Evolutionary conservation across 768 basidiomycete species (phyloP).

Genomic region (Tylopilus felleus): DNA sequence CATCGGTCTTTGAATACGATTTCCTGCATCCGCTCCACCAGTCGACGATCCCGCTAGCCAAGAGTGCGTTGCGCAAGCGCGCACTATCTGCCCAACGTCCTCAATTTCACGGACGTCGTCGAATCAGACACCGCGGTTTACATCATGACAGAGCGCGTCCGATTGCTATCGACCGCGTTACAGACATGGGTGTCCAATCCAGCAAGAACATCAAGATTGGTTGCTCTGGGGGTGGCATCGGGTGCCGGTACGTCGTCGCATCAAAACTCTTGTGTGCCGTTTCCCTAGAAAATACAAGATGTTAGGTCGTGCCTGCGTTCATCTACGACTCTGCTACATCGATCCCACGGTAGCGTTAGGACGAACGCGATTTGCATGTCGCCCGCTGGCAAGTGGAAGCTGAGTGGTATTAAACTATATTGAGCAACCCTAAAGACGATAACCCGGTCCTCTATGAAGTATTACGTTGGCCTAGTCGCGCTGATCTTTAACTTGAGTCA

Average conservation of each 20-base stretch:
- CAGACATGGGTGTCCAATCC: slow-evolving; percentile 58
- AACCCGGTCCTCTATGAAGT: too few species aligned
- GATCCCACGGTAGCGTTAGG: too few species aligned
- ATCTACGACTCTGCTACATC: too few species aligned
- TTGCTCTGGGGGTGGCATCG: slow-evolving; percentile 91
- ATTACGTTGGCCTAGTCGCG: too few species aligned
- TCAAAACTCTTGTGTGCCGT: neutral
- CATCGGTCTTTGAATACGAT: too few species aligned
- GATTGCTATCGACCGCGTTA: slow-evolving; percentile 65
- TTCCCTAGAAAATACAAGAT: too few species aligned
- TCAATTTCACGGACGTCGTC: slow-evolving; percentile 93
- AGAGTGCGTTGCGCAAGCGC: slow-evolving; percentile 83
- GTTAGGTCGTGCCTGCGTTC: too few species aligned
- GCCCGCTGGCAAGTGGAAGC: too few species aligned
- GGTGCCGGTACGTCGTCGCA: slow-evolving; percentile 59
- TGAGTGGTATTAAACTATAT: too few species aligned
- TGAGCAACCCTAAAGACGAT: too few species aligned
- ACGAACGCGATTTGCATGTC: too few species aligned
- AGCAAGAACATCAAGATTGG: slow-evolving; percentile 81
- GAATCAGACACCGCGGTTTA: slow-evolving; percentile 86
- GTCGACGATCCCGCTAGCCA: slow-evolving; percentile 69
- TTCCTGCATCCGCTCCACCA: slow-evolving; percentile 53
- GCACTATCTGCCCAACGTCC: slow-evolving; percentile 90
- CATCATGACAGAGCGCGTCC: slow-evolving; percentile 93
- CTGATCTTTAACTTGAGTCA: too few species aligned